A percentile compares a stretch with the other conserved stretches of the same genome.
phyloP scores from a whole-genome alignment of 495 filamentous ascomycete species.

The Geoglossum glabrum region DNA sequence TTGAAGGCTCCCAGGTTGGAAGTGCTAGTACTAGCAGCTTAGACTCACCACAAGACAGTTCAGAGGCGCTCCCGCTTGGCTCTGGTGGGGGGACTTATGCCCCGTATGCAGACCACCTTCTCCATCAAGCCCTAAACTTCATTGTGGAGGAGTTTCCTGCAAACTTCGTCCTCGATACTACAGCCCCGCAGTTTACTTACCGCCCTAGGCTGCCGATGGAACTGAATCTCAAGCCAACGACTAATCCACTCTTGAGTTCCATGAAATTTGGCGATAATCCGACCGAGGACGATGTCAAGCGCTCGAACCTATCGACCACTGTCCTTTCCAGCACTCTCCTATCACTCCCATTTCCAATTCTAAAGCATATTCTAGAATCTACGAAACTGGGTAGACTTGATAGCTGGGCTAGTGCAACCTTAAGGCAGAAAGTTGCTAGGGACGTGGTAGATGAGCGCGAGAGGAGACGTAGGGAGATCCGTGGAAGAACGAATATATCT shows the following conservation, averaged over 20 bases:
- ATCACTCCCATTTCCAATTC: slow-evolving; percentile 38
- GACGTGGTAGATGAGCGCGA: slow-evolving; percentile 42
- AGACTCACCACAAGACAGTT: background rate
- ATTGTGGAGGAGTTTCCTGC: slow-evolving; percentile 25
- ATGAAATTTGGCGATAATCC: slow-evolving; percentile 49
- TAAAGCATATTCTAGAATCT: slow-evolving; percentile 36
- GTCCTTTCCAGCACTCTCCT: slow-evolving; percentile 40
- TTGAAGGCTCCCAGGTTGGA: slow-evolving; percentile 5
- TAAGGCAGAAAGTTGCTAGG: slow-evolving; percentile 25
- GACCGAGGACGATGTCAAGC: slow-evolving; percentile 20
- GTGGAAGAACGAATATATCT: background rate
- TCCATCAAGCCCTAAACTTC: slow-evolving; percentile 22
- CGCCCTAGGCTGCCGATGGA: slow-evolving; percentile 18
- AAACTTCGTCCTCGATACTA: slow-evolving; percentile 27
- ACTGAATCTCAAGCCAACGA: slow-evolving; percentile 11
- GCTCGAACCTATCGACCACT: slow-evolving; percentile 17
- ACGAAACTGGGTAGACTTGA: slow-evolving; percentile 22
- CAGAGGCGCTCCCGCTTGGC: slow-evolving; percentile 6
- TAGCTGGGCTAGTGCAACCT: slow-evolving; percentile 23
- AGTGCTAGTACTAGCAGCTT: slow-evolving; percentile 11
- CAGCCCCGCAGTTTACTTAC: slow-evolving; percentile 19
- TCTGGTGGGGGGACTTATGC: slow-evolving; percentile 9
- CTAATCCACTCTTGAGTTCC: slow-evolving; percentile 30
- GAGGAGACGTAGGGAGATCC: slow-evolving; percentile 6
- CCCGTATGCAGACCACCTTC: slow-evolving; percentile 14